Conservation (phyloP, 306 rosid species). For the Luffa acutangula region DNA sequence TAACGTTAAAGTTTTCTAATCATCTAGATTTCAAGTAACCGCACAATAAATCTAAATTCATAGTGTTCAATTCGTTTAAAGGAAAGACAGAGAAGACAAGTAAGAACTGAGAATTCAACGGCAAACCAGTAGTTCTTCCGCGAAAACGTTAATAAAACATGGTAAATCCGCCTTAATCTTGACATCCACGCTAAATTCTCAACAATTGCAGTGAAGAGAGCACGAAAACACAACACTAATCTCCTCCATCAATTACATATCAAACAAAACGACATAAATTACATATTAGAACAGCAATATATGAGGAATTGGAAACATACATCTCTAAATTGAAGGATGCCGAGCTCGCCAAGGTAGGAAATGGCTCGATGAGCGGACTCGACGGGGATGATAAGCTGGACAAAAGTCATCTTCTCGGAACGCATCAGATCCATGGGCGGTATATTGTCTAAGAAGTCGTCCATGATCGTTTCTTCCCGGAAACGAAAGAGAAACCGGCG, state of each 20-base stretch:
- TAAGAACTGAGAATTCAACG: not conserved
- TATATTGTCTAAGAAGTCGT: conserved; percentile 54
- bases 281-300: conserved; percentile 11
- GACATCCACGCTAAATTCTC: not conserved
- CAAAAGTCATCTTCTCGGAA: conserved; percentile 95
- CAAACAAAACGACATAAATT: not conserved
- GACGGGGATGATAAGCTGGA: conserved; percentile 88
- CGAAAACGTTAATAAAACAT: not conserved
- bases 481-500: conserved; percentile 24
- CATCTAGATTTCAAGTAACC: not conserved
- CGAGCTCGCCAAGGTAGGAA: conserved; percentile 89
- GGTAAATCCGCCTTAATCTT: not conserved
- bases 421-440: conserved; percentile 98
- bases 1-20: not conserved
- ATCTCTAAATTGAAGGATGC: conserved; percentile 88
- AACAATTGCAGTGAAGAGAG: not conserved
- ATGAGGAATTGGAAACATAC: conserved; percentile 46
- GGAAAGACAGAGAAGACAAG: not conserved
- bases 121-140: not conserved
- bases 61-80: not conserved
- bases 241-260: not conserved
- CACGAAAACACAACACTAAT: not conserved
- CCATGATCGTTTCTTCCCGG: conserved; percentile 37
- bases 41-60: not conserved
- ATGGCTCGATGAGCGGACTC: conserved; percentile 94